Conservation (phyloP, 2,329 filamentous ascomycete species). For the Curvularia sp. region DNA sequence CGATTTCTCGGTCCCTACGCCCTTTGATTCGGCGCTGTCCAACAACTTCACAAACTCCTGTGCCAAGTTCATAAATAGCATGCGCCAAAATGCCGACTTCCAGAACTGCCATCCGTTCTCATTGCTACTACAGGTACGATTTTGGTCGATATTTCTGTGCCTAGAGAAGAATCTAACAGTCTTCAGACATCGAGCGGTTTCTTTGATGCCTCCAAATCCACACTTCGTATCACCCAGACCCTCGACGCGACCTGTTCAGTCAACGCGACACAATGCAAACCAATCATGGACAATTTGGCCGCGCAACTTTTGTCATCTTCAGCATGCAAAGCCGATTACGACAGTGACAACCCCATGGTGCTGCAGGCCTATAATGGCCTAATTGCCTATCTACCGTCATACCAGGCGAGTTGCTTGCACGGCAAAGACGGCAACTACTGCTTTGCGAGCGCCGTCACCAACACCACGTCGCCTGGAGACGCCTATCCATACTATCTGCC, state of each 20-base stretch:
- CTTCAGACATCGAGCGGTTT: constrained; percentile 79
- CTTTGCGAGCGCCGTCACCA: constrained; percentile 85
- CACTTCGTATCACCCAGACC: constrained; percentile 74
- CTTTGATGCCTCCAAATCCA: constrained; percentile 77
- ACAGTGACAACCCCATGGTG: constrained; percentile 71
- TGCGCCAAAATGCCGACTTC: constrained; percentile 72
- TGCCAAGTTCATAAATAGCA: constrained; percentile 69
- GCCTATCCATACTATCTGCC: constrained; percentile 86
- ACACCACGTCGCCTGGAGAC: constrained; percentile 72
- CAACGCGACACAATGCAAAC: constrained; percentile 69
- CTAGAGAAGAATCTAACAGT: constrained; percentile 11
- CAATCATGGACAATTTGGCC: constrained; percentile 70
- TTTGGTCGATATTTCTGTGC: constrained; percentile 28
- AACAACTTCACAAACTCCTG: constrained; percentile 65
- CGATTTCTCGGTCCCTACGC: constrained; percentile 48
- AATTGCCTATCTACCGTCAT: constrained; percentile 77
- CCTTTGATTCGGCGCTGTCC: constrained; percentile 58
- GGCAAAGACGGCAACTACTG: constrained; percentile 71
- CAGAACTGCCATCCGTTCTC: constrained; percentile 82
- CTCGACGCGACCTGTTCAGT: constrained; percentile 80
- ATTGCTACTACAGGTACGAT: constrained; percentile 77
- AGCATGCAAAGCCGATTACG: constrained; percentile 76
- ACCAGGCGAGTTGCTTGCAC: constrained; percentile 79
- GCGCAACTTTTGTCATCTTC: constrained; percentile 65
- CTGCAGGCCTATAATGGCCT: constrained; percentile 78